Conservation (phyloP, 108 stramenopile genomes). For the Fragilariopsis cylindrus region DNA sequence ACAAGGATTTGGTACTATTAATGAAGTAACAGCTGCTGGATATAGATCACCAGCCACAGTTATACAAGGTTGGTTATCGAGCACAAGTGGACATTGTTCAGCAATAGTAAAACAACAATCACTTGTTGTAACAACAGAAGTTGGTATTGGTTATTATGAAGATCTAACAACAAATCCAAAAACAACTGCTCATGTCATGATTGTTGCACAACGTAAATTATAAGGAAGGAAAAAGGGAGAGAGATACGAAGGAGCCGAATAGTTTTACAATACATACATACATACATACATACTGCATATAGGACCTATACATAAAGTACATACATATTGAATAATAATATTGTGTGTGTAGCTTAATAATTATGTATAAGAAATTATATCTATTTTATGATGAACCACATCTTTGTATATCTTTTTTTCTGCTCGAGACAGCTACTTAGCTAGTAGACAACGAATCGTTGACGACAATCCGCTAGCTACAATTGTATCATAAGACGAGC, state of each 20-base stretch:
- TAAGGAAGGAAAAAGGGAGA: neutral
- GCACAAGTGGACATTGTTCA: conserved; percentile 10
- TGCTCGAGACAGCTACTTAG: too few relatives aligned
- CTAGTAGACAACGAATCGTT: too few relatives aligned
- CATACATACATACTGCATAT: neutral
- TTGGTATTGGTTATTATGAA: conserved; percentile 5
- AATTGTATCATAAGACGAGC: too few relatives aligned
- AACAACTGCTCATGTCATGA: neutral
- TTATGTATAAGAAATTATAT: too few relatives aligned
- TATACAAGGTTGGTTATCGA: neutral
- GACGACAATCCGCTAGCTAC: too few relatives aligned
- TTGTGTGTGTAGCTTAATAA: too few relatives aligned
- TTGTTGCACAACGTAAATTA: neutral
- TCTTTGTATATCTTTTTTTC: too few relatives aligned
- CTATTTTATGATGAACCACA: too few relatives aligned
- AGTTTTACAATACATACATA: neutral
- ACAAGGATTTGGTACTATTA: neutral
- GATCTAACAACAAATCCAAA: neutral
- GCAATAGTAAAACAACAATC: conserved; percentile 13
- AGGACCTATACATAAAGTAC: too few relatives aligned
- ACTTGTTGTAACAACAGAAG: neutral
- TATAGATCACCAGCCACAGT: neutral
- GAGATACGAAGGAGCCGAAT: neutral
- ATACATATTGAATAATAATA: too few relatives aligned
- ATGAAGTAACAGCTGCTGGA: neutral